Evolutionary conservation across 208 protist genomes (phyloP).

Genomic region (Acanthamoeba healyi): DNA sequence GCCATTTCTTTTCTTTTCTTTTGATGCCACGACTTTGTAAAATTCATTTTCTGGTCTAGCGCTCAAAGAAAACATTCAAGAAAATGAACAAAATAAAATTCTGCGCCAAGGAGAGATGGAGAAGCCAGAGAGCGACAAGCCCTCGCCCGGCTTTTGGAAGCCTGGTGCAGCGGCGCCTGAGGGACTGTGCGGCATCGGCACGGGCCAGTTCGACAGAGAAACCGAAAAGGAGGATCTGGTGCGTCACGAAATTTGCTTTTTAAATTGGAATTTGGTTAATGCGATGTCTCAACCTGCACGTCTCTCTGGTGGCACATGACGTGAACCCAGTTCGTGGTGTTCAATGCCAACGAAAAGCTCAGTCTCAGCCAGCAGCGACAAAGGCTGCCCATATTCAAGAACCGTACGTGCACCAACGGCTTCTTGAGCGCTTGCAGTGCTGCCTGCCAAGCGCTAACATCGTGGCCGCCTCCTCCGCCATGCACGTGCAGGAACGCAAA

Average conservation of each 20-base stretch:
- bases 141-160: conserved; percentile 50
- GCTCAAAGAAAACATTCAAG: background rate
- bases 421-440: background rate
- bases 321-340: conserved; percentile 53
- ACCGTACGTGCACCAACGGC: conserved; percentile 51
- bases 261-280: too few relatives aligned
- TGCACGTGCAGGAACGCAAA: conserved; percentile 25
- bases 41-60: too few relatives aligned
- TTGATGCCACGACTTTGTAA: background rate
- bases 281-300: background rate
- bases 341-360: conserved; percentile 73
- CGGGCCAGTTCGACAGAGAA: conserved; percentile 35
- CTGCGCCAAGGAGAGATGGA: background rate
- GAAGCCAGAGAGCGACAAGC: background rate
- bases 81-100: background rate
- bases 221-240: conserved; percentile 64
- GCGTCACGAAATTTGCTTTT: background rate
- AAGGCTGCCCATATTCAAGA: conserved; percentile 69
- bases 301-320: too few relatives aligned
- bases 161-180: conserved; percentile 18
- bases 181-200: conserved; percentile 46
- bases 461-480: too few relatives aligned
- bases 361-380: conserved; percentile 68
- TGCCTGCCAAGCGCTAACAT: background rate
- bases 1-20: background rate